Base-by-base conservation (phyloP, 1,284 basidiomycete genomes). In the Moesziomyces sp. region DNA sequence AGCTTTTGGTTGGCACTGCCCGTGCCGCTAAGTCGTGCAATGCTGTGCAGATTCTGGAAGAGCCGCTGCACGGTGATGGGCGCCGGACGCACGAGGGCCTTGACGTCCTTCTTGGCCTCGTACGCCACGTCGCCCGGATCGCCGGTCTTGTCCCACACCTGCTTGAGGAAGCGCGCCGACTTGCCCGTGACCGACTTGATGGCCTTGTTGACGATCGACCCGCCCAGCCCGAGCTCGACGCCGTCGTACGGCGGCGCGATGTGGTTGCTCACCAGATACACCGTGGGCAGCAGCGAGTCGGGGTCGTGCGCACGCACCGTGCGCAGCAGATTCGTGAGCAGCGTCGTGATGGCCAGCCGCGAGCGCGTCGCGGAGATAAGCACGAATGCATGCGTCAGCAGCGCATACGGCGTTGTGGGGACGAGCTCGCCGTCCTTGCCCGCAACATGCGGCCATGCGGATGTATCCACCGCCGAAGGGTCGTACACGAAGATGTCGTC, bases 191-290 rank as follows among this genome's bases (percentile, higher is more conserved):
- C 89, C 67, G 92, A 89, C 81, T 91, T 91, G 46, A 96, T 90
- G 5, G 92, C 91, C 70, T 90, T 91, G 7, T 90, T 90, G 58
- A 96, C 88, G 58, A 92, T 88, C 49, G 92, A 91, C 11, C 83
- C 77, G 9, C 85, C 85, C 8, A 86, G 64, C 3, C 85, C 85
- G 14, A 86, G 83, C 61, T 86, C 85, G 16, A 85, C 72, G 44
- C 83, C 84, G 30, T 84, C 85, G 65, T 86, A 85, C 0, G 84
- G 74, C 18, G 94, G 93, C 0, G 90, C 89, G 38, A 97, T 88
- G 38, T 92, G 89, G 84, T 95, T 97, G 26, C 92, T 93, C 43
- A 95, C 87, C 26, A 97, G 89, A 84, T 96, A 97, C n/a, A 96
- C 86, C n/a, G 92, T 87, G 14, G 92, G 88, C 45, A 92, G 85